These are phyloP conservation scores for Phytophthora europaea DNA, from an alignment of 352 stramenopile species.

Conservation along the genomic window DNA sequence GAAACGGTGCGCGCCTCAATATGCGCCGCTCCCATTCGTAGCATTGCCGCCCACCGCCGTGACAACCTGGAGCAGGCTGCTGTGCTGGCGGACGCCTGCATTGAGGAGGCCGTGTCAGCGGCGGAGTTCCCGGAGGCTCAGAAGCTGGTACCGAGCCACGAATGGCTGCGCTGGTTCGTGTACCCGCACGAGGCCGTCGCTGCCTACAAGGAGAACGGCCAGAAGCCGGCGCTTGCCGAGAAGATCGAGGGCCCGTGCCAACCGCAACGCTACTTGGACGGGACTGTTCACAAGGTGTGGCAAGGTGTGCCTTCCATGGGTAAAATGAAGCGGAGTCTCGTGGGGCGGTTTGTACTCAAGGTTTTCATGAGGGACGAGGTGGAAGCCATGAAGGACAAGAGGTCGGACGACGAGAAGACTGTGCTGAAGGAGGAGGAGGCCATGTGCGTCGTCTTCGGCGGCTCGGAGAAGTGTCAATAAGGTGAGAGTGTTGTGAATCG, in stretches of 20 bases:
- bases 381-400: conserved; percentile 46
- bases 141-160: conserved; percentile 34
- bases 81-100: conserved; percentile 33
- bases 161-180: conserved; percentile 50
- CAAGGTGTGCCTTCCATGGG: conserved; percentile 35
- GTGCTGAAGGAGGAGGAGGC: conserved; percentile 40
- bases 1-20: conserved; percentile 33
- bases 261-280: conserved; percentile 41
- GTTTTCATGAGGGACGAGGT: conserved; percentile 43
- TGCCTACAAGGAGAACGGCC: conserved; percentile 25
- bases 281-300: conserved; percentile 25
- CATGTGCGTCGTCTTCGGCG: conserved; percentile 41
- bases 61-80: conserved; percentile 39
- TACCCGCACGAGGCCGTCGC: conserved; percentile 47
- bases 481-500: conserved; percentile 3
- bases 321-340: conserved; percentile 36
- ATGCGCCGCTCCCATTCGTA: conserved; percentile 24
- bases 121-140: conserved; percentile 25
- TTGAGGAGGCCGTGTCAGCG: conserved; percentile 24
- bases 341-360: conserved; percentile 37
- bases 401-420: conserved; percentile 33
- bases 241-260: conserved; percentile 44
- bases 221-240: conserved; percentile 34
- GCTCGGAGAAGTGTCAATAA: conserved; percentile 37
- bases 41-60: conserved; percentile 35